phyloP scores from a whole-genome alignment of 306 rosid species.

The Cucurbita moschata region DNA sequence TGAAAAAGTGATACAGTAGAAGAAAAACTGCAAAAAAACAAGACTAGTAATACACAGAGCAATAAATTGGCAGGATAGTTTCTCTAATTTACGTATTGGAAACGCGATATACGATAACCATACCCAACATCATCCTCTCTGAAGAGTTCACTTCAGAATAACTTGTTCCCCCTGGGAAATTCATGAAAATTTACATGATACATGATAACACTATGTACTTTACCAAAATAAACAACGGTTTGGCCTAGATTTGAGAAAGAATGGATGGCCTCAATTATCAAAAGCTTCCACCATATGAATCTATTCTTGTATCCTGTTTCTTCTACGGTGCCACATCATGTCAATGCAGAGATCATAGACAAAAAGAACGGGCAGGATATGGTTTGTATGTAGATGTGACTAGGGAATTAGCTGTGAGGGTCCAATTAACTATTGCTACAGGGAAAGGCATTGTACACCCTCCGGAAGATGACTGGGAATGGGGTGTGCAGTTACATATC shows the following conservation, averaged over 20 bases:
- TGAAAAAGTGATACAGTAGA: constrained; percentile 3
- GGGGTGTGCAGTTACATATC: constrained; percentile 32
- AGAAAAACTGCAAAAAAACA: constrained; percentile 7
- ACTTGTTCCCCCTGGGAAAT: constrained; percentile 24
- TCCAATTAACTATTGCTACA: constrained; percentile 19
- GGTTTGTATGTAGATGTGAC: constrained; percentile 12
- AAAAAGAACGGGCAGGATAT: constrained; percentile 6
- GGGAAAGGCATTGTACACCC: constrained; percentile 35
- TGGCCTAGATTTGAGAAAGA: constrained; percentile 25
- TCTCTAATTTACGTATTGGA: constrained; percentile 18
- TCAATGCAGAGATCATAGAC: constrained; percentile 14
- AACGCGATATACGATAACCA: constrained; percentile 13
- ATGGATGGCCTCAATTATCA: constrained; percentile 18
- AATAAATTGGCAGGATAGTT: constrained; percentile 22
- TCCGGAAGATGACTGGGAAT: constrained; percentile 39
- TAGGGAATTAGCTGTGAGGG: constrained; percentile 11
- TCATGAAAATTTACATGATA: constrained; percentile 37
- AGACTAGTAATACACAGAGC: constrained; percentile 7
- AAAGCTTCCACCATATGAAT: constrained; percentile 12
- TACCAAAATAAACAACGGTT: constrained; percentile 31
- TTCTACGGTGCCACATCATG: constrained; percentile 13
- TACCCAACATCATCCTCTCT: constrained; percentile 19
- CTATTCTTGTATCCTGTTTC: constrained; percentile 16
- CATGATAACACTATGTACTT: constrained; percentile 34
- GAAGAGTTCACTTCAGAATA: constrained; percentile 16